Evolutionary conservation across 768 basidiomycete genomes (phyloP), one percentile per base, ranked within the genome.

Genomic region (Boletus patriciae): DNA sequence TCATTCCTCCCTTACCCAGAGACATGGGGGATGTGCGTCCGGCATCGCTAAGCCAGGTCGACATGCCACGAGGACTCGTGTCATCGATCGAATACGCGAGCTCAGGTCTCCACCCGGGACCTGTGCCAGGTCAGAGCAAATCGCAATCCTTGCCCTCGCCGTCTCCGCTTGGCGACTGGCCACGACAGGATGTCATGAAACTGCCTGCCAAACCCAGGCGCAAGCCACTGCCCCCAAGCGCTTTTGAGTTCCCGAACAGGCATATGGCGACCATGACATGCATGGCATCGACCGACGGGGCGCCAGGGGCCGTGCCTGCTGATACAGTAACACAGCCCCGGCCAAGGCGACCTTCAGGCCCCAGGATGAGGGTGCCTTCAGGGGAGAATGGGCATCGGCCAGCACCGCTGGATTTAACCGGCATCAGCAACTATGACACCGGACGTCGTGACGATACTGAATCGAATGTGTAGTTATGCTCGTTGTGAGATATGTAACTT

Each of bases 81-180:
- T 59, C 70, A 25, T 71, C 75, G 11, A 66, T 62, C 29, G 29
- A 76, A 23, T 78, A 80, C 54, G 64, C 73, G 3, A 62, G 68
- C 37, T 57, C 72, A 46, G 58, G 70, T 50, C 67, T 65, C 52
- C 54, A 65, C 6, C 53, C 66, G n/a, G 53, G 56, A 46, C 52
- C 55, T 0, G 25, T 44, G 21, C 38, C 52, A 54, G 54, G 40
- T 46, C 52, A 59, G 46, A 57, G 58, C 54, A 34, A 6, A 42
- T n/a, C n/a, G n/a, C n/a, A n/a, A n/a, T 56, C 61, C 50, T 21
- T 52, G 52, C 68, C 74, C 15, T 72, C 74, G 15, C 77, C 81
- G 31, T 72, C 78, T 27, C 80, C 79, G 4, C 68, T 85, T 1
- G 80, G 82, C 18, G 70, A 80, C 34, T 85, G 85, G 84, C 85